Evolutionary conservation across 441 rosid species (phyloP), one percentile per base, ranked within the genome.

Genomic region (Erysimum cheiri): DNA sequence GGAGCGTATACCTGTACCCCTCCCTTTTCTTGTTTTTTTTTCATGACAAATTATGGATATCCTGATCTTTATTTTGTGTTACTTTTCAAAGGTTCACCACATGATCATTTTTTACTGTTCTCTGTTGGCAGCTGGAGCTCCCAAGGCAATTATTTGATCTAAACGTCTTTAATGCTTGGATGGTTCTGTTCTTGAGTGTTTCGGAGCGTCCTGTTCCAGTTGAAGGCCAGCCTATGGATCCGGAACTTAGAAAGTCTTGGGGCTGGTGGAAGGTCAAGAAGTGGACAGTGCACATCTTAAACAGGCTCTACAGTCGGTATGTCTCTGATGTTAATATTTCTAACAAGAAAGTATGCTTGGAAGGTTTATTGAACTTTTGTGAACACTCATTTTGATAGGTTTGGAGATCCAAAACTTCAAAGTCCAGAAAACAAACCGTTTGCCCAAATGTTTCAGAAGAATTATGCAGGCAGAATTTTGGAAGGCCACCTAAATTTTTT

Each of bases 191-290:
- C 87, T 83, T 92, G 78, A 96, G 64, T 73, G 70, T 91, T 75
- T 79, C 91, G 87, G 98, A 92, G 83, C 89, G 97, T 80, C 87
- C 97, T 52, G 89, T 96, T 75, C 96, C 93, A 19, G 39, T 72
- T n/a, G 99, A 96, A 80, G 96, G 96, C 12, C 96, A 96, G 80
- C 98, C 99, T 78, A 50, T 72, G 54, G 99, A 96, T 80, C 93
- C 87, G 0, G 99, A 96, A 63, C 83, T 84, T 28, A 85, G 97
- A 82, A 96, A 92, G 81, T 85, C 96, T 53, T 96, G 99, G 99
- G 97, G 97, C 19, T 96, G 98, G 99, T 96, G 99, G 99, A 96
- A 96, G 82, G 96, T 93, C 86, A 96, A 96, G 87, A 96, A 96
- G 77, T 92, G 99, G 99, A 96, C 96, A 1, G 91, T 89, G 79